Evolutionary conservation across 805 yeast genomes (phyloP).

Genomic region (Metschnikowia baotianmanensis): DNA sequence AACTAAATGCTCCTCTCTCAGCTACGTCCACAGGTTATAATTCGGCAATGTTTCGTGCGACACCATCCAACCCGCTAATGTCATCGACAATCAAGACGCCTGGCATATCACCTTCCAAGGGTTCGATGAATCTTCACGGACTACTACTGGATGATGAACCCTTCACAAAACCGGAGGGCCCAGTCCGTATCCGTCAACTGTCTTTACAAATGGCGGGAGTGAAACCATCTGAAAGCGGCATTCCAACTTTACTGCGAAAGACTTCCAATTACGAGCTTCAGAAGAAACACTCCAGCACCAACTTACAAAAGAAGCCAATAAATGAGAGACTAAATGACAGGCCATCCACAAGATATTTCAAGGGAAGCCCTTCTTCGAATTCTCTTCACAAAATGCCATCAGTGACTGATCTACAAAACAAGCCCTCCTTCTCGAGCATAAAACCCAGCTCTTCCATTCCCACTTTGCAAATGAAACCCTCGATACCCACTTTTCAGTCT

Average conservation of each 20-base stretch:
- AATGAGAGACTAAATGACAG: conserved; percentile 8
- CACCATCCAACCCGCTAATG: background rate
- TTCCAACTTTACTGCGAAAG: conserved; percentile 5
- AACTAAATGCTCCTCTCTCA: conserved; percentile 5
- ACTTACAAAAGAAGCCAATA: conserved; percentile 11
- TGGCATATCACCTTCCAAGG: conserved; percentile 40
- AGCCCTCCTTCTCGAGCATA: too few species aligned
- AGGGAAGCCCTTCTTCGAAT: conserved; percentile 11
- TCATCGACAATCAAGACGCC: conserved; percentile 16
- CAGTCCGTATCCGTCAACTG: conserved; percentile 25
- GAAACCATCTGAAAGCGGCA: conserved; percentile 1
- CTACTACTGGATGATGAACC: conserved; percentile 24
- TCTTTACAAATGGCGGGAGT: conserved; percentile 40
- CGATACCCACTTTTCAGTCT: conserved; percentile 7
- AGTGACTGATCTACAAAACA: conserved; percentile 20
- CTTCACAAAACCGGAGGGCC: conserved; percentile 26
- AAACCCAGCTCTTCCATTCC: conserved; percentile 11
- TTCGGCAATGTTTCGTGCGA: background rate
- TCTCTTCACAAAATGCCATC: conserved; percentile 16
- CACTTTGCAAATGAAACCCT: conserved; percentile 15
- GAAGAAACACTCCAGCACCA: background rate
- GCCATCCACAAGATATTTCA: conserved; percentile 2
- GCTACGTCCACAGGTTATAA: background rate
- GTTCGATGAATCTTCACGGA: conserved; percentile 36
- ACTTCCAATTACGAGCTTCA: conserved; percentile 2